Evolutionary conservation across 768 basidiomycete species (phyloP), one percentile per base, ranked within the genome.

Genomic region (Mycena alexandri): DNA sequence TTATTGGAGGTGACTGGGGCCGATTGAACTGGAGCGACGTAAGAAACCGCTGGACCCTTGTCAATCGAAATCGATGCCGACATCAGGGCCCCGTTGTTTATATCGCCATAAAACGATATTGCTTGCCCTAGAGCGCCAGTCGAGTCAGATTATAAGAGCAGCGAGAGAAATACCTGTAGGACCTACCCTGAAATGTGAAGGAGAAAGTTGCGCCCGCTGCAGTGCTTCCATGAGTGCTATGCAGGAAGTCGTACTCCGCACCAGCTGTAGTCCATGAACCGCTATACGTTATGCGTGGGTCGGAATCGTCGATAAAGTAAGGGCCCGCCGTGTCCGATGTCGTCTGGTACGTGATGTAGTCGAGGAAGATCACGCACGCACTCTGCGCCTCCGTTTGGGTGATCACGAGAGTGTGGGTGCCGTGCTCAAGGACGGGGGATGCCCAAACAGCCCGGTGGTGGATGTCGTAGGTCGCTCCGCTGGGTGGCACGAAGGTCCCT

Each of bases 301-400:
- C 57, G 8, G 24, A 11, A 48, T 59, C 57, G 43, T 59, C 57
- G 17, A 59, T 36, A 19, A 46, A 34, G 25, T 46, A 59, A 4
- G 57, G 19, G 24, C 19, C 33, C 22, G 25, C 34, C 5, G 57
- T 59, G 38, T 38, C 38, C 22, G 46, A 25, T 2, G 57, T 21
- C 57, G 57, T 48, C 42, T 24, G 6, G 57, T 59, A 59, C 43
- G 33, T 25, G 3, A 59, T 25, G n/a, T 59, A 47, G 57, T 59
- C 57, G 24, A 59, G 41, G 24, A n/a, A 59, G n/a, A 59, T 46
- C 24, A 34, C 57, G 16, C 46, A 42, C 11, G 34, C 21, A 12
- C 25, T n/a, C 19, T 21, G 42, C 19, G 46, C 46, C 43, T 13
- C 25, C 22, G 43, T 44, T 29, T 59, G 57, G 1, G 43, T 46